Conservation (phyloP, 2,329 filamentous ascomycete genomes). For the Cyphellophora attinorum region DNA sequence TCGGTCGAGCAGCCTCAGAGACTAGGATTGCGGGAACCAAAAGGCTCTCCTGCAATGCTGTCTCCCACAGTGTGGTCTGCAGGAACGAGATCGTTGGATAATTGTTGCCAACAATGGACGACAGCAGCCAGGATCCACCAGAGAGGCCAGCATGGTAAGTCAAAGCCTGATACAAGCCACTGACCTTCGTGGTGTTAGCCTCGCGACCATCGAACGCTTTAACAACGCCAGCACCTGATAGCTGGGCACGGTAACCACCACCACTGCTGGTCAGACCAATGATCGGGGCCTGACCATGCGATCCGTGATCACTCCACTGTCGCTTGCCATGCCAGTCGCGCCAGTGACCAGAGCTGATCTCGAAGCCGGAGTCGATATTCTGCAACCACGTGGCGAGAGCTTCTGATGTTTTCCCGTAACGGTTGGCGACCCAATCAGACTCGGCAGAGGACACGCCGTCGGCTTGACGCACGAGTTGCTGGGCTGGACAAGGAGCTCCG, state of each 20-base stretch:
- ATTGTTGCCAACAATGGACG: conserved; percentile 36
- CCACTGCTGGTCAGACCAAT: conserved; percentile 34
- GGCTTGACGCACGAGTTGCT: conserved; percentile 28
- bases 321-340: not conserved
- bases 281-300: conserved; percentile 26
- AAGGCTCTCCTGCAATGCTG: conserved; percentile 27
- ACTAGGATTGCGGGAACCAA: conserved; percentile 26
- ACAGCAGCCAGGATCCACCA: conserved; percentile 38
- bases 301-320: no score
- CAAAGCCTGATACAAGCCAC: conserved; percentile 35
- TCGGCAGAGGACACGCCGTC: conserved; percentile 27
- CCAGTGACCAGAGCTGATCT: not conserved
- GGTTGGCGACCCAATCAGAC: conserved; percentile 26
- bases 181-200: conserved; percentile 23
- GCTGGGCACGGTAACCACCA: conserved; percentile 32
- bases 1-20: conserved; percentile 14
- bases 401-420: conserved; percentile 29
- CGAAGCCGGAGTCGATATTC: conserved; percentile 9
- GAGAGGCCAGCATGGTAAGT: conserved; percentile 39
- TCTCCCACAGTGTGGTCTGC: conserved; percentile 29
- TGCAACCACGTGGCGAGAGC: conserved; percentile 30
- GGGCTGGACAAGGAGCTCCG: conserved; percentile 27
- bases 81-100: conserved; percentile 35
- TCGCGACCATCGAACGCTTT: conserved; percentile 36
- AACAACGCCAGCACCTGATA: conserved; percentile 30